Evolutionary conservation across 495 filamentous ascomycete genomes (phyloP).

Genomic region (Bacidia gigantensis): DNA sequence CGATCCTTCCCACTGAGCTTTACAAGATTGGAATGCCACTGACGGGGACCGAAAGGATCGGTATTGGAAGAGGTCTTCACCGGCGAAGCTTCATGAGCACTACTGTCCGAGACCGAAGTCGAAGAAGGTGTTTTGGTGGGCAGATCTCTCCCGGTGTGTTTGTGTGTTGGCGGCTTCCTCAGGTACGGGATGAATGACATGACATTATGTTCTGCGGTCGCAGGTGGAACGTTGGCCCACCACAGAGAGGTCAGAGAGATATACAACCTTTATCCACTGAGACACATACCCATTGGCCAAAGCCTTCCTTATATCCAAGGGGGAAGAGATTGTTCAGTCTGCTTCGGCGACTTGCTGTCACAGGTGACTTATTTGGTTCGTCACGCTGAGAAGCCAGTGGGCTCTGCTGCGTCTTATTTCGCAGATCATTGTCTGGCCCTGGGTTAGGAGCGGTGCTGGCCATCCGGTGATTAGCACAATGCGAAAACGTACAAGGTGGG

Average conservation of each 20-base stretch:
- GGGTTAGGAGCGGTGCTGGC: conserved; percentile 10
- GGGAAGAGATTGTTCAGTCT: conserved; percentile 48
- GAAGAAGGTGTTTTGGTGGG: conserved; percentile 23
- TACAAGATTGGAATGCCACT: conserved; percentile 78
- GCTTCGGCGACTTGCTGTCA: conserved; percentile 22
- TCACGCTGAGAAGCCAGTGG: conserved; percentile 40
- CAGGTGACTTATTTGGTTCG: conserved; percentile 23
- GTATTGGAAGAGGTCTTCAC: conserved; percentile 39
- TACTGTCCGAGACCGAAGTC: conserved; percentile 25
- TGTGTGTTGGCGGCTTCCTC: conserved; percentile 56
- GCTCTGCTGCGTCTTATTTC: conserved; percentile 29
- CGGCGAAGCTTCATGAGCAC: conserved; percentile 28
- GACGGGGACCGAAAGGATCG: conserved; percentile 76
- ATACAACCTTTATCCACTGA: background rate
- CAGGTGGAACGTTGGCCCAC: conserved; percentile 74
- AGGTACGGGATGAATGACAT: conserved; percentile 79
- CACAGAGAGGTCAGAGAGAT: conserved; percentile 20
- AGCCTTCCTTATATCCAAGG: conserved; percentile 79
- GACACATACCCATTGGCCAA: conserved; percentile 69
- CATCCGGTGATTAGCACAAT: background rate
- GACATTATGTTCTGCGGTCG: conserved; percentile 79
- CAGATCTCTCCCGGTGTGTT: conserved; percentile 45
- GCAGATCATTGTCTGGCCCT: conserved; percentile 21
- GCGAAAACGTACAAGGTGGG: too few species aligned
- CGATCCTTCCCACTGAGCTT: conserved; percentile 72